phyloP scores from a whole-genome alignment of 805 yeast genomes.

The Candida ponderosae region DNA sequence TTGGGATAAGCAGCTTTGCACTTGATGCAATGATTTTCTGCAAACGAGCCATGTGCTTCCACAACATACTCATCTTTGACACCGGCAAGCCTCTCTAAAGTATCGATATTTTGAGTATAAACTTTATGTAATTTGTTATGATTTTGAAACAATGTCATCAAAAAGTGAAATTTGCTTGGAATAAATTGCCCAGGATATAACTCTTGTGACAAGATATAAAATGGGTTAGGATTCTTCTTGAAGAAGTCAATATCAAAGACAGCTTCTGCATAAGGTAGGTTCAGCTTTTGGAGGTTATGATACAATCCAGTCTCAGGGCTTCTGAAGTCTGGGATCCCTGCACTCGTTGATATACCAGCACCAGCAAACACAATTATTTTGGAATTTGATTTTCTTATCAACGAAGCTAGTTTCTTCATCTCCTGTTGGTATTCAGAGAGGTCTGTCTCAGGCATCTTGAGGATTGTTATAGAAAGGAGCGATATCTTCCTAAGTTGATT shows the following conservation, averaged over 20 bases:
- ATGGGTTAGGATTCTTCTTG: conserved; percentile 69
- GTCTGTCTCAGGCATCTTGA: conserved; percentile 1
- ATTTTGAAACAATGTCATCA: conserved; percentile 61
- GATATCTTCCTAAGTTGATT: background rate
- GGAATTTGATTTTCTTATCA: conserved; percentile 14
- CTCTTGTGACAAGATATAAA: conserved; percentile 77
- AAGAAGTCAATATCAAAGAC: conserved; percentile 88
- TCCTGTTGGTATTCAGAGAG: conserved; percentile 4
- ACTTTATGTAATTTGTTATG: conserved; percentile 57
- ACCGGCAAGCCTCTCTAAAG: conserved; percentile 83
- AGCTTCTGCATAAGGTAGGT: conserved; percentile 90
- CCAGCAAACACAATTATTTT: conserved; percentile 70
- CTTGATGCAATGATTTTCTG: conserved; percentile 72
- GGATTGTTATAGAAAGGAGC: background rate
- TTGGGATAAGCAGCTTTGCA: conserved; percentile 51
- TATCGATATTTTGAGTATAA: conserved; percentile 91
- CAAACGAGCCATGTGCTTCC: conserved; percentile 96
- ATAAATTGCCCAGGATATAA: conserved; percentile 80
- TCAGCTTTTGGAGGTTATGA: conserved; percentile 63
- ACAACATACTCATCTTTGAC: conserved; percentile 55
- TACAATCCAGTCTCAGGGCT: conserved; percentile 87
- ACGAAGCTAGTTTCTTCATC: conserved; percentile 8
- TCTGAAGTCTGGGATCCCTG: conserved; percentile 94
- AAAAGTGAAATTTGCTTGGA: conserved; percentile 77
- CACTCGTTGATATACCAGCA: conserved; percentile 89